Conservation (phyloP, 192 early-diverging fungal genomes). For the Chytriomyces sp. region DNA sequence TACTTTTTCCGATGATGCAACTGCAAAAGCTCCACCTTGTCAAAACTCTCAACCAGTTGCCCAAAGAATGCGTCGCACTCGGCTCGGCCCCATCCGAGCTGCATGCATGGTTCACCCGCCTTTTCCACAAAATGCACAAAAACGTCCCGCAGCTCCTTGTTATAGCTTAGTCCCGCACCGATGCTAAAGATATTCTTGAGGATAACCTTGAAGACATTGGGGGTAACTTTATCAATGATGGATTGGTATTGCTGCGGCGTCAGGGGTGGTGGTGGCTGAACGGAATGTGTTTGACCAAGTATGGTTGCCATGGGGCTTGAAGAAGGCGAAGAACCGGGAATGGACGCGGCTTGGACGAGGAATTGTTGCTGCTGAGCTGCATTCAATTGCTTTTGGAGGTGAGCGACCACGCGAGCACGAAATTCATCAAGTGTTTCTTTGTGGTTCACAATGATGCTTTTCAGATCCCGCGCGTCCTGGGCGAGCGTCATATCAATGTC, state of each 20-base stretch:
- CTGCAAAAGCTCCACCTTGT: not conserved
- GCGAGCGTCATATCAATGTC: conserved; percentile 47
- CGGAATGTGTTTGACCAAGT: not conserved
- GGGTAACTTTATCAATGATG: conserved; percentile 26
- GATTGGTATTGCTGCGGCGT: not conserved
- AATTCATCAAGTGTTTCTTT: conserved; percentile 51
- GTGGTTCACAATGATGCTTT: conserved; percentile 45
- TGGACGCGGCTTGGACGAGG: not conserved
- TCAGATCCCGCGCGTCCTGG: conserved; percentile 51
- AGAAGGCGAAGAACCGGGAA: not conserved
- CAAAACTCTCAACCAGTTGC: not conserved
- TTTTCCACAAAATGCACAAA: conserved; percentile 46
- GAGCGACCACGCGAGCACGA: conserved; percentile 5
- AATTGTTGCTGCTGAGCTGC: conserved; percentile 13
- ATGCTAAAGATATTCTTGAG: conserved; percentile 43
- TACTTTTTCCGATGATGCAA: conserved; percentile 12
- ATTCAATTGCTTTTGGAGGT: conserved; percentile 19
- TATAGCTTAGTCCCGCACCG: conserved; percentile 35
- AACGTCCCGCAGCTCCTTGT: conserved; percentile 49
- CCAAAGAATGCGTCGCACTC: not conserved
- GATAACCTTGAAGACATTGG: conserved; percentile 40
- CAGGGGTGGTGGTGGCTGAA: not conserved
- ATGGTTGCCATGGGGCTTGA: not conserved
- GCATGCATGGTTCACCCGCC: conserved; percentile 43
- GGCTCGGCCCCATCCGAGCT: not conserved